Base-by-base conservation (phyloP, 2,329 filamentous ascomycete species). In the Parasarocladium wereldwijsianum region DNA sequence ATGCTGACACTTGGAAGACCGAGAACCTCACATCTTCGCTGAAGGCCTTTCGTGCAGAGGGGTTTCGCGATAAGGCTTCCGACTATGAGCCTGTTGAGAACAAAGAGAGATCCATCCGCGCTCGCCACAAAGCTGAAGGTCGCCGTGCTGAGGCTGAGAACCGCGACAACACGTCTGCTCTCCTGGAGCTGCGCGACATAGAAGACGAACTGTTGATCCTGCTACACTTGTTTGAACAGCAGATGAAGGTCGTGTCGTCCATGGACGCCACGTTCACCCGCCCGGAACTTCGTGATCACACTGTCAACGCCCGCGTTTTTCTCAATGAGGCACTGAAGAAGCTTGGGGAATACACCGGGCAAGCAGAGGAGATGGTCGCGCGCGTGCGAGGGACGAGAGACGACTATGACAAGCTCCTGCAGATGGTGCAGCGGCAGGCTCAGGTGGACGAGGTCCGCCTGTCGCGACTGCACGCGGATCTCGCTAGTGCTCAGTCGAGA, bases 371-470 rank as follows among this genome's bases (percentile, higher is more conserved):
- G 31, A 76, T 77, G 71, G 53, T 64, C 6, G 54, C 60, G 20
- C 56, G 69, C n/a, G 69, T 72, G 1, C 60, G 65, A 9, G 53
- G 55, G 4, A 72, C 70, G 3, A 58, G 71, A 22, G 69, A 66
- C 26, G 70, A 74, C 36, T 76, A 74, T 37, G 70, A 75, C 40
- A 74, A 74, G 37, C 58, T 77, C 5, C 63, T 76, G 9, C 70
- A 76, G 45, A 72, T 77, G 60, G 70, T 73, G 23, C 71, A 76
- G 43, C 68, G 72, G 11, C 70, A 76, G 40, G 70, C 71, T 0
- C 72, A 76, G 41, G 69, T 77, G 2, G 70, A 76, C 40, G 72
- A 77, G 43, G 70, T 74, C 7, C 64, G 70, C 15, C 64, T 73
- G 46, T 71, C 70, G 15, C 57, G 73, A 2, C 54, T 73, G 32